A percentile compares a stretch with the other conserved stretches of the same genome.
These are phyloP conservation scores for Selenicereus undatus DNA, from an alignment of 148 eudicot species.

Conservation along the genomic window DNA sequence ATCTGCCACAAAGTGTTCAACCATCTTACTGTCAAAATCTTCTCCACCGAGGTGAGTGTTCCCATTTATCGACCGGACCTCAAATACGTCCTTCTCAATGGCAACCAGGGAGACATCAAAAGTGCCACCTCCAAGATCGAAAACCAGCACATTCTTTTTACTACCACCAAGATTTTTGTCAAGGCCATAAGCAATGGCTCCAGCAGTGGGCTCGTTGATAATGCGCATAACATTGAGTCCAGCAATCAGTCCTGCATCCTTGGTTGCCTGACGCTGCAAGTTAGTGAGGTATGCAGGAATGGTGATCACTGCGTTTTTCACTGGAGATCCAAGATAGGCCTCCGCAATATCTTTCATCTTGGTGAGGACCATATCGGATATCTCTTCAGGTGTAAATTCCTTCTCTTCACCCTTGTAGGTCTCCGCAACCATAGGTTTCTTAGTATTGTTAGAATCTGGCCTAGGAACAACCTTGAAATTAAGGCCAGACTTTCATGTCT, in stretches of 20 bases:
- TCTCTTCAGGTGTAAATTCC: conserved; percentile 25
- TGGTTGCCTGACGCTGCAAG: conserved; percentile 31
- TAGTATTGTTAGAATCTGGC: not conserved
- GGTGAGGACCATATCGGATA: conserved; percentile 28
- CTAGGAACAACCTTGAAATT: conserved; percentile 9
- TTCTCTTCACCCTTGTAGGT: conserved; percentile 25
- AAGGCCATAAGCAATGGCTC: conserved; percentile 29
- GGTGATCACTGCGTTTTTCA: conserved; percentile 29
- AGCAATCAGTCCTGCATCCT: conserved; percentile 27
- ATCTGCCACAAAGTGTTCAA: conserved; percentile 21
- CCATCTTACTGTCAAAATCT: conserved; percentile 22
- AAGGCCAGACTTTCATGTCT: conserved; percentile 18
- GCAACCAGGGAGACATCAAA: conserved; percentile 25
- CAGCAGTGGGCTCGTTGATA: conserved; percentile 28
- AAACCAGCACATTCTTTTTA: conserved; percentile 23
- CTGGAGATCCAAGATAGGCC: conserved; percentile 11
- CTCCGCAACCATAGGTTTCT: conserved; percentile 24
- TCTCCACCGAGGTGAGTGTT: conserved; percentile 34
- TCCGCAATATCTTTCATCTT: conserved; percentile 27
- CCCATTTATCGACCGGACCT: conserved; percentile 24
- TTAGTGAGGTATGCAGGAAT: conserved; percentile 35
- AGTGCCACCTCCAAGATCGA: conserved; percentile 29
- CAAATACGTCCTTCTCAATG: conserved; percentile 14
- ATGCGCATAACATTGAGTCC: conserved; percentile 28
- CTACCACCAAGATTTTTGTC: conserved; percentile 11